These are phyloP conservation scores for Hebeloma cylindrosporum DNA, from an alignment of 768 basidiomycete genomes.

Conservation along the genomic window DNA sequence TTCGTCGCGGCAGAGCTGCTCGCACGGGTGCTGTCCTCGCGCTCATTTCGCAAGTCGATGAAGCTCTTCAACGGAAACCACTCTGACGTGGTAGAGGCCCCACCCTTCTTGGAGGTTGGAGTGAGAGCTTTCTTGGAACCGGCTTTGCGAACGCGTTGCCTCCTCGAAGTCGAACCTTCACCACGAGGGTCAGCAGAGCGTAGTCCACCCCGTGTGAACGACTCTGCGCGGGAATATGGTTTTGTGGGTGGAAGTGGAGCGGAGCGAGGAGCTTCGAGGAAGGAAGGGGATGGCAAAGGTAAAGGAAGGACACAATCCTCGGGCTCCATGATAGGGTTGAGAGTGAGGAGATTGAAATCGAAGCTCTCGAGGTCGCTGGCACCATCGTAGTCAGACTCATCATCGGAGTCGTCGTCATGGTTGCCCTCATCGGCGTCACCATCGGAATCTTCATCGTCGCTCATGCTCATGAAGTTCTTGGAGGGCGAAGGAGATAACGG, in stretches of 20 bases:
- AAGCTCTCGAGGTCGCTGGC: constrained; percentile 37
- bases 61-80: constrained; percentile 64
- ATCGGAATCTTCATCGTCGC: constrained; percentile 54
- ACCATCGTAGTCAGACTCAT: constrained; percentile 51
- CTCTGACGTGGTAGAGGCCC: too few relatives aligned
- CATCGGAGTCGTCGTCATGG: constrained; percentile 20
- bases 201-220: constrained; percentile 7
- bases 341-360: constrained; percentile 24
- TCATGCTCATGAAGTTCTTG: constrained; percentile 66
- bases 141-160: constrained; percentile 15
- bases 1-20: constrained; percentile 5
- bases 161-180: constrained; percentile 12
- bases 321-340: constrained; percentile 30
- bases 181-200: constrained; percentile 10
- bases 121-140: constrained; percentile 7
- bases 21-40: constrained; percentile 34
- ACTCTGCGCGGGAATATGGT: too few relatives aligned
- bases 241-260: constrained; percentile 24
- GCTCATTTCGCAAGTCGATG: constrained; percentile 57
- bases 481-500: constrained; percentile 11
- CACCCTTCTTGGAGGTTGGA: constrained; percentile 23
- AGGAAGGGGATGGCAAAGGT: constrained; percentile 7
- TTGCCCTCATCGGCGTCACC: constrained; percentile 27
- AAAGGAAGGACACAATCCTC: constrained; percentile 40
- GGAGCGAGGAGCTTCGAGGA: constrained; percentile 17